These are phyloP conservation scores for Globisporangium mamillatum DNA, from an alignment of 352 stramenopile genomes.

Conservation along the genomic window DNA sequence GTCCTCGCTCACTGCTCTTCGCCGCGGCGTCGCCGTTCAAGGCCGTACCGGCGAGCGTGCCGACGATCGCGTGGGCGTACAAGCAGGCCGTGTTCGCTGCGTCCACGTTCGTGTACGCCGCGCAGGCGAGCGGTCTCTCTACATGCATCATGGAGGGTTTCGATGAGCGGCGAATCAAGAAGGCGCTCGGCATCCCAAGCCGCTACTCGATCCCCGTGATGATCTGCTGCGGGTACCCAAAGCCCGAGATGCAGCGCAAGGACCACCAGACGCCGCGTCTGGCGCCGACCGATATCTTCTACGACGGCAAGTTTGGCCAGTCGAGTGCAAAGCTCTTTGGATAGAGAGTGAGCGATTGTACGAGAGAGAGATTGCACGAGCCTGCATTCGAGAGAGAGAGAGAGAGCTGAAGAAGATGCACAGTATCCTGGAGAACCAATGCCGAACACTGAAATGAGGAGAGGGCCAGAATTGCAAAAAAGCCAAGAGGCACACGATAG, in stretches of 20 bases:
- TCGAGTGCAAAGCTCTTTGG: conserved; percentile 60
- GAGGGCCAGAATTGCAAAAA: background rate
- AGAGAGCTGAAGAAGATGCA: background rate
- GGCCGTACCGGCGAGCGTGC: conserved; percentile 54
- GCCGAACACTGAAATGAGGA: background rate
- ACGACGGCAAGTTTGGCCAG: conserved; percentile 79
- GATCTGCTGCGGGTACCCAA: conserved; percentile 63
- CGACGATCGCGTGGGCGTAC: conserved; percentile 73
- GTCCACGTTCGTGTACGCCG: conserved; percentile 65
- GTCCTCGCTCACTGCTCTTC: conserved; percentile 52
- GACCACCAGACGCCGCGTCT: conserved; percentile 38
- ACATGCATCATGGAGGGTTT: conserved; percentile 84
- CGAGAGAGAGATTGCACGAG: background rate
- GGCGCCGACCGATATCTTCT: conserved; percentile 69
- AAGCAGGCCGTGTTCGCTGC: conserved; percentile 81
- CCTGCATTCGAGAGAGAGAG: background rate
- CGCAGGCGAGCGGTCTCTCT: conserved; percentile 58
- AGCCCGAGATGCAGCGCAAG: conserved; percentile 15
- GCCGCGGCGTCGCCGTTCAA: conserved; percentile 61
- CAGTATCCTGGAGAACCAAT: background rate
- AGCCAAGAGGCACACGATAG: background rate
- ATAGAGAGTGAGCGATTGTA: background rate
- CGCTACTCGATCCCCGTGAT: conserved; percentile 78
- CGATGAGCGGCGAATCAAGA: conserved; percentile 63
- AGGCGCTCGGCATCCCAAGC: conserved; percentile 70